Evolutionary conservation across 768 basidiomycete genomes (phyloP), one percentile per base, ranked within the genome.

Genomic region (Suillus ampliporus): DNA sequence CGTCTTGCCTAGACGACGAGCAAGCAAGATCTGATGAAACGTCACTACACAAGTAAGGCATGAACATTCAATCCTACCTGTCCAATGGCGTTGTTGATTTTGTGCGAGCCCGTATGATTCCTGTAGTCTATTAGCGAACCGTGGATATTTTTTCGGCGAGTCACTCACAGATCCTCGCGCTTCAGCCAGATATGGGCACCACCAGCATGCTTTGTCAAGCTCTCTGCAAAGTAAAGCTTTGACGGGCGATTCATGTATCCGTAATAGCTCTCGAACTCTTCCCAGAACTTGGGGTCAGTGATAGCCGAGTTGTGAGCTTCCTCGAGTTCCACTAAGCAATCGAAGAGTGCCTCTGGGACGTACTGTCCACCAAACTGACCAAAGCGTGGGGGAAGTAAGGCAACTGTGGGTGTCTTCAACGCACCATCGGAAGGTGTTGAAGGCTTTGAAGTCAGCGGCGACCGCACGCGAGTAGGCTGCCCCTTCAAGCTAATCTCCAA

Each of bases 161-260:
- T 54, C 26, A 74, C 90, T 65, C 65, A 91, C 90, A 97, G 72
- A 69, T 97, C 95, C 78, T 96, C 97, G 51, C 95, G 88, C 82
- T 99, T 99, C 69, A 99, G 79, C 97, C 97, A 99, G 68, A 99
- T 97, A 61, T 87, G 92, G 13, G 97, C 97, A 26, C 97, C 97
- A 23, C 94, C 94, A 11, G 89, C 92, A 69, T 94, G 83, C 68
- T 92, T 89, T 1, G 95, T 97, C 62, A 99, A 80, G 61, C 94
- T 88, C 73, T 95, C 90, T 0, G 97, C 96, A 71, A 92, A 82
- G 79, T 99, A 99, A 51, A 99, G 77, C 67, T 91, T 88, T 14
- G 92, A 95, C 2, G 97, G 97, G 13, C 97, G 83, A 77, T 97
- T 97, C 80, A 97, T 99, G 78, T 99, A 99, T 10, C 89, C 89